Percentiles rank a stretch among this genome's conserved stretches.
These are phyloP conservation scores for Trichoderma reesei DNA, from an alignment of 495 filamentous ascomycete genomes.

Conservation along the genomic window DNA sequence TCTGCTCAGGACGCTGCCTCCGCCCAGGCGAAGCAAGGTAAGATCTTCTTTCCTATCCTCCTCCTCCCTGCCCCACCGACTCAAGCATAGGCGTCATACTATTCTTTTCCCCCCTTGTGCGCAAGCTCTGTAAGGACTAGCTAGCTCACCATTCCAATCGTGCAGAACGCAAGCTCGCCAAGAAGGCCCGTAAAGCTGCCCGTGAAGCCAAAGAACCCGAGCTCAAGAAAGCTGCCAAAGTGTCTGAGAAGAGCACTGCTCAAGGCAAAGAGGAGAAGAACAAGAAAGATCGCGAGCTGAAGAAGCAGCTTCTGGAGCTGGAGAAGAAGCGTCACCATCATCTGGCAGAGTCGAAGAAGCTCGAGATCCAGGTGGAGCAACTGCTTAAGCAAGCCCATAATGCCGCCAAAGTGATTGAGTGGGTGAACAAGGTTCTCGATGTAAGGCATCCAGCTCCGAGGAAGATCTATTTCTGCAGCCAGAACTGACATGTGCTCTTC, in stretches of 20 bases:
- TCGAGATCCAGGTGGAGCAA: conserved; percentile 24
- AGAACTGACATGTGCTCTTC: not conserved
- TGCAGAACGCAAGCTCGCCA: not conserved
- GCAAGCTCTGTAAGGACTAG: not conserved
- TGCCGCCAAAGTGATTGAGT: conserved; percentile 19
- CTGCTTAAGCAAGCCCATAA: conserved; percentile 13
- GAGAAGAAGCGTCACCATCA: not conserved
- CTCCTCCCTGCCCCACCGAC: not conserved
- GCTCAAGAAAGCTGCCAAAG: not conserved
- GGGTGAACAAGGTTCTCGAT: conserved; percentile 19
- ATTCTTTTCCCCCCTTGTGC: not conserved
- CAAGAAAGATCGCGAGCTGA: no score
- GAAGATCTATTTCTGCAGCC: conserved; percentile 11
- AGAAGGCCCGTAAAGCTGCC: not conserved
- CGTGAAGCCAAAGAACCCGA: not conserved
- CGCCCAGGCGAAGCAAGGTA: not conserved
- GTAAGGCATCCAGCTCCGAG: conserved; percentile 17
- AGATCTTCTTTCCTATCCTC: not conserved
- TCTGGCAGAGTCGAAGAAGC: conserved; percentile 10
- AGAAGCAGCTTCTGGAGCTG: not conserved
- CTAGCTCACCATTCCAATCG: not conserved
- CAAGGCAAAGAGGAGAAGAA: not conserved
- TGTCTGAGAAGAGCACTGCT: not conserved
- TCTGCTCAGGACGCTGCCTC: not conserved
- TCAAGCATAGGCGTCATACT: not conserved